phyloP scores from a whole-genome alignment of 306 rosid species.

The Datisca glomerata region DNA sequence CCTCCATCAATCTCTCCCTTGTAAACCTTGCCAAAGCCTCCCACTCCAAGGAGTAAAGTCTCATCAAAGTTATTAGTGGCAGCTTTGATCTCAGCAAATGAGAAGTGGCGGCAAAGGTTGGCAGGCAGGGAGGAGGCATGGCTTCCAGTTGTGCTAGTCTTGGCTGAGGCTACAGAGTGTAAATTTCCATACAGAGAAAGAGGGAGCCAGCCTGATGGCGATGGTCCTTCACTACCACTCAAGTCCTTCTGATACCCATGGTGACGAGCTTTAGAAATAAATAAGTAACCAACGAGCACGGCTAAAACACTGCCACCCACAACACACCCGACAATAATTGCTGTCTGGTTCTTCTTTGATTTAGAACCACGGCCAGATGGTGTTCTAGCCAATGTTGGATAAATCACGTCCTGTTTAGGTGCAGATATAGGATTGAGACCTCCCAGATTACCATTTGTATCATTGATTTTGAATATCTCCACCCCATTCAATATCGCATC shows the following conservation, averaged over 20 bases:
- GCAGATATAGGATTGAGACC: slow-evolving; percentile 70
- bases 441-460: slow-evolving; percentile 43
- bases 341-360: slow-evolving; percentile 37
- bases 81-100: slow-evolving; percentile 84
- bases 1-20: slow-evolving; percentile 82
- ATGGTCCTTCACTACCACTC: slow-evolving; percentile 78
- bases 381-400: slow-evolving; percentile 34
- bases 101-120: slow-evolving; percentile 95
- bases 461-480: slow-evolving; percentile 77
- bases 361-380: slow-evolving; percentile 34
- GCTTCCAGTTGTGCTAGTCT: slow-evolving; percentile 89
- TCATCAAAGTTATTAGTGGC: slow-evolving; percentile 92
- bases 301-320: slow-evolving; percentile 55
- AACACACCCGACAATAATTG: slow-evolving; percentile 56
- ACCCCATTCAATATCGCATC: slow-evolving; percentile 70
- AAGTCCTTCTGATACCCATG: slow-evolving; percentile 48
- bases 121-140: slow-evolving; percentile 82
- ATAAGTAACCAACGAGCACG: slow-evolving; percentile 44
- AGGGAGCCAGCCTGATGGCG: slow-evolving; percentile 99
- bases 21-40: slow-evolving; percentile 98
- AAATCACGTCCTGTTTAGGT: slow-evolving; percentile 33
- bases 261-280: slow-evolving; percentile 28
- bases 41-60: slow-evolving; percentile 87
- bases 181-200: slow-evolving; percentile 89
- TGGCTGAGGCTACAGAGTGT: slow-evolving; percentile 83